phyloP scores from a whole-genome alignment of 257 asterid genomes.

The Rehmannia glutinosa region DNA sequence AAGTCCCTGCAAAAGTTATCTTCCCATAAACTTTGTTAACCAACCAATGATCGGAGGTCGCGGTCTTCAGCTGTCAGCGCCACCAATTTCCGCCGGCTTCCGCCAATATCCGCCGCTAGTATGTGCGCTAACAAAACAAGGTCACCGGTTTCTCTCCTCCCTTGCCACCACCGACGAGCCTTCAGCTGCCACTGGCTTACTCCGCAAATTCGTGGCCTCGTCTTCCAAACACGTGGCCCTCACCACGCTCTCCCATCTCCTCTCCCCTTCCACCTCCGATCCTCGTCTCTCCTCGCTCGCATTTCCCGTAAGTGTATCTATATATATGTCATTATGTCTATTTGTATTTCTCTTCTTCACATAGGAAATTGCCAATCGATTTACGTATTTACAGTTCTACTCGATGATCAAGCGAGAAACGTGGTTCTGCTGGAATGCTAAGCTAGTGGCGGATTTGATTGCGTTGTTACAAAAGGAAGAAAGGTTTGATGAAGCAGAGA shows the following conservation, averaged over 20 bases:
- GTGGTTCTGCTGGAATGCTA: constrained; percentile 90
- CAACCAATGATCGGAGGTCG: constrained; percentile 28
- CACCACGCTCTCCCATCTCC: constrained; percentile 70
- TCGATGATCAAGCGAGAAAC: constrained; percentile 50
- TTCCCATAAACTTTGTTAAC: background rate
- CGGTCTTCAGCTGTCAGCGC: constrained; percentile 18
- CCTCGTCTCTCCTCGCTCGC: constrained; percentile 57
- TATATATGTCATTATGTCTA: background rate
- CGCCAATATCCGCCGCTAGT: constrained; percentile 24
- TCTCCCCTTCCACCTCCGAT: constrained; percentile 51
- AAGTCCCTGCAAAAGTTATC: background rate
- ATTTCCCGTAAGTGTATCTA: constrained; percentile 51
- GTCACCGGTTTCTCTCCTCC: constrained; percentile 58
- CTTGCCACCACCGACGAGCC: constrained; percentile 41
- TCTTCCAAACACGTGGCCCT: constrained; percentile 71
- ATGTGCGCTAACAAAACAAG: constrained; percentile 52
- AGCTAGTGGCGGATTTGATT: constrained; percentile 69
- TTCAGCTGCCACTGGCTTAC: constrained; percentile 37
- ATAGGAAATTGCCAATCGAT: background rate
- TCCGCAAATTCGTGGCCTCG: constrained; percentile 71
- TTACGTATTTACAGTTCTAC: constrained; percentile 56
- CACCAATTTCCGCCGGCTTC: constrained; percentile 28
- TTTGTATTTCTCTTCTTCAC: background rate
- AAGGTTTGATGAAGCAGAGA: constrained; percentile 44
- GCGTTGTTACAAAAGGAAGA: constrained; percentile 48